Base-by-base conservation (phyloP, 2,329 filamentous ascomycete genomes). In the Fusarium sp. region DNA sequence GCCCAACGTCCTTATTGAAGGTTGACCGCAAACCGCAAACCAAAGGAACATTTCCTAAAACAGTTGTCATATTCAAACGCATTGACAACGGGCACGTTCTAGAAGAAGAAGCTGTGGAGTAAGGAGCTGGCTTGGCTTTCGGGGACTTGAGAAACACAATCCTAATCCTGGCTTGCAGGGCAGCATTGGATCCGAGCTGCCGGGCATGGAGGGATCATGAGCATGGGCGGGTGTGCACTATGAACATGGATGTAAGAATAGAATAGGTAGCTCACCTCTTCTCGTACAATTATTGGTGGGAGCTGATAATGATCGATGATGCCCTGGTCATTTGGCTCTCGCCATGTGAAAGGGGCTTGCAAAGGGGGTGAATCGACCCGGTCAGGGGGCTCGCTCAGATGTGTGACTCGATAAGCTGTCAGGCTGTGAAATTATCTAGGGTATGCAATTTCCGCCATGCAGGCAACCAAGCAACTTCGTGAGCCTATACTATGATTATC, bases 401-500 rank as follows among this genome's bases (percentile, higher is more conserved):
- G 26, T 44, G 67, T 66, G 72, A 66, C 69, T 74, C 63, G 65
- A 68, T 44, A 58, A 54, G 60, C 44, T 39, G 35, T 54, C 50
- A 38, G n/a, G 50, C 35, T 69, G 61, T 64, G 66, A 76, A 66
- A 76, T 77, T 75, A 67, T 77, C 59, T 62, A 70, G 72, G 66
- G 57, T 56, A 47, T 67, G 74, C 66, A 78, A 77, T 77, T 63
- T 78, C 74, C 72, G 74, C 41, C 45, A 24, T 72, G 60, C 63
- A 74, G 63, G 72, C 75, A 54, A 44, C 66, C 53, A 54, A 58
- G 45, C 58, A 63, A 36, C 42, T 35, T 36, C 48, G 57, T 65
- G 26, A 55, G 39, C 35, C 41, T 36, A 67, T 64, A 57, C 44
- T 51, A 30, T 10, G 39, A 62, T 42, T 42, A 68, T 71, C 66